A percentile compares a stretch with the other conserved stretches of the same genome.
phyloP scores from a whole-genome alignment of 305 asterid species.

The Fraxinus angustifolia region DNA sequence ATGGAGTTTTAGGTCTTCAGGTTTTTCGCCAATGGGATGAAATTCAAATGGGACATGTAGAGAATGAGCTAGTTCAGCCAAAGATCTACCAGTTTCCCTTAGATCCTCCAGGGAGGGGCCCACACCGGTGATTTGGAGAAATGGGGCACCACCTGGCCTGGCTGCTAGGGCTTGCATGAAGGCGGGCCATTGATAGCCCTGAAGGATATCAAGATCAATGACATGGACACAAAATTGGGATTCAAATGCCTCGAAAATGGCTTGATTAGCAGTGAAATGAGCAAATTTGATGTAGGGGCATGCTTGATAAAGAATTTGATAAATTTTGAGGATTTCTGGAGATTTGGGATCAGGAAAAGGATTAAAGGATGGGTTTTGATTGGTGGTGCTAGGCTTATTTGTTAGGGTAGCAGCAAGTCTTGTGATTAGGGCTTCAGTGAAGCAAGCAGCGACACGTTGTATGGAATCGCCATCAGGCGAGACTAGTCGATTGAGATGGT shows the following conservation, averaged over 20 bases:
- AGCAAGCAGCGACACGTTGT: constrained; percentile 78
- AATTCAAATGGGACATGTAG: constrained; percentile 73
- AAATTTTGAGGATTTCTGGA: constrained; percentile 71
- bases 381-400: constrained; percentile 44
- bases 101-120: constrained; percentile 59
- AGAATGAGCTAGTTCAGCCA: constrained; percentile 64
- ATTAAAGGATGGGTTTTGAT: constrained; percentile 46
- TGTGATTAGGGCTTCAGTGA: constrained; percentile 63
- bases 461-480: constrained; percentile 72
- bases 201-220: constrained; percentile 77
- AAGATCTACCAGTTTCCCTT: constrained; percentile 62
- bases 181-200: constrained; percentile 94
- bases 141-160: constrained; percentile 76
- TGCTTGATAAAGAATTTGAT: constrained; percentile 81
- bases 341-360: constrained; percentile 60
- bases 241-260: constrained; percentile 77
- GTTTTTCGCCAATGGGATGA: constrained; percentile 68
- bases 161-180: constrained; percentile 87
- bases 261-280: constrained; percentile 81
- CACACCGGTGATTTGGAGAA: constrained; percentile 68
- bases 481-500: constrained; percentile 64
- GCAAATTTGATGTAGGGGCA: constrained; percentile 82
- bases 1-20: constrained; percentile 69
- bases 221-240: constrained; percentile 67
- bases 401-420: constrained; percentile 66